Conservation (phyloP, 805 yeast genomes). For the Starmerella riodocensis region DNA sequence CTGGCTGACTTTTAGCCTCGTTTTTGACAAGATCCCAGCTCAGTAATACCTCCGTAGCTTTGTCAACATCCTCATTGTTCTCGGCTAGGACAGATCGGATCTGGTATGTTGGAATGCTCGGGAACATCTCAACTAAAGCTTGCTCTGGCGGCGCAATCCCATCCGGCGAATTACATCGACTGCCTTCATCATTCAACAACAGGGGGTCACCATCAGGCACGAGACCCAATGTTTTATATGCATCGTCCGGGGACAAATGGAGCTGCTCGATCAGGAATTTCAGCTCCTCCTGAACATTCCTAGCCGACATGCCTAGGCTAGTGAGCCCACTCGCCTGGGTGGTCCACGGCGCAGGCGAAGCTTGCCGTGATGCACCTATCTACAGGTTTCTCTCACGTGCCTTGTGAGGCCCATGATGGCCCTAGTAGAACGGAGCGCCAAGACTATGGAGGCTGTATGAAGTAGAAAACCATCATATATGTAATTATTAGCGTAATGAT, state of each 20-base stretch:
- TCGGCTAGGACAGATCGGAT: background rate
- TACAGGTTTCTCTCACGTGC: too few relatives aligned
- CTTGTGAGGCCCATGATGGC: too few relatives aligned
- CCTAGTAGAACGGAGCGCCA: too few relatives aligned
- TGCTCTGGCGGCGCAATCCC: background rate
- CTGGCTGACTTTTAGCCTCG: slow-evolving; percentile 1
- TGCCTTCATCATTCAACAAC: background rate
- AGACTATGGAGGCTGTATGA: too few relatives aligned
- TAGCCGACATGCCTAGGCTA: background rate
- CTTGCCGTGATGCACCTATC: too few relatives aligned
- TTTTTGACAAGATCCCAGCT: slow-evolving; percentile 4
- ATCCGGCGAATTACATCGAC: background rate
- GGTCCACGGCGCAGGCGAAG: too few relatives aligned
- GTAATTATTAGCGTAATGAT: too few relatives aligned
- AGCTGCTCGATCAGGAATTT: slow-evolving; percentile 1
- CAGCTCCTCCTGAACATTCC: slow-evolving; percentile 5
- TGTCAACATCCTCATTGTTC: slow-evolving; percentile 3
- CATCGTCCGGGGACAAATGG: slow-evolving; percentile 5
- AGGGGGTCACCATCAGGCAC: slow-evolving; percentile 2
- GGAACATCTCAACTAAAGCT: slow-evolving; percentile 12
- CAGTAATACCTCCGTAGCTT: slow-evolving; percentile 11
- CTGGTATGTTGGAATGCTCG: slow-evolving; percentile 1
- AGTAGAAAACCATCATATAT: too few relatives aligned
- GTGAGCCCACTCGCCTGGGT: too few relatives aligned
- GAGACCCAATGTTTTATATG: slow-evolving; percentile 6